These are phyloP conservation scores for Agaricus subrufescens DNA, from an alignment of 768 basidiomycete genomes.

Conservation along the genomic window DNA sequence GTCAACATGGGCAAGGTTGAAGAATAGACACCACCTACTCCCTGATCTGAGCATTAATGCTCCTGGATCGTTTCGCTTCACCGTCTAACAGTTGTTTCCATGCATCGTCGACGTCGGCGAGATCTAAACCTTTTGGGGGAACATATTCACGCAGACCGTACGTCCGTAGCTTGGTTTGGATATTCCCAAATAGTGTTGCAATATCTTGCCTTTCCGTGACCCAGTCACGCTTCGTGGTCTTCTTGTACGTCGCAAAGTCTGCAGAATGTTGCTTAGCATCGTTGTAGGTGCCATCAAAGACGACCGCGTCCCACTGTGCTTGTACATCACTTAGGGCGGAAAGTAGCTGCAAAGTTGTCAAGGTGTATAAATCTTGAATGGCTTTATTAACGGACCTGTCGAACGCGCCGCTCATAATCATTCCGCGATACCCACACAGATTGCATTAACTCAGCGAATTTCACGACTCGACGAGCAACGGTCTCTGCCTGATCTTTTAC, in stretches of 20 bases:
- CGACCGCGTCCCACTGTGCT: slow-evolving; percentile 59
- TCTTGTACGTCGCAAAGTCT: slow-evolving; percentile 76
- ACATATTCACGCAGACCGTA: slow-evolving; percentile 84
- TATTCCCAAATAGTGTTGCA: slow-evolving; percentile 83
- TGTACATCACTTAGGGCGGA: slow-evolving; percentile 63
- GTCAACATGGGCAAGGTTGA: background rate
- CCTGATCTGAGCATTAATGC: slow-evolving; percentile 87
- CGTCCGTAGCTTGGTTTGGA: slow-evolving; percentile 90
- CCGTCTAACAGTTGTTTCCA: slow-evolving; percentile 72
- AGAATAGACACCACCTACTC: slow-evolving; percentile 45
- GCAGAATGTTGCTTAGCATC: slow-evolving; percentile 77
- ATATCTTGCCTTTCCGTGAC: slow-evolving; percentile 88
- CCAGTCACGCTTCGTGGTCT: slow-evolving; percentile 81
- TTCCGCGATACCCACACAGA: slow-evolving; percentile 84
- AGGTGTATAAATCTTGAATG: slow-evolving; percentile 7
- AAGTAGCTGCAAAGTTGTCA: slow-evolving; percentile 45
- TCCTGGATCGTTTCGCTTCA: slow-evolving; percentile 72
- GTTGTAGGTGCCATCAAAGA: slow-evolving; percentile 69
- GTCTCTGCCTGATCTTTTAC: slow-evolving; percentile 87
- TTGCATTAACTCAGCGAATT: slow-evolving; percentile 94
- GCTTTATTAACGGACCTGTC: slow-evolving; percentile 38
- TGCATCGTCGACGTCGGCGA: slow-evolving; percentile 67
- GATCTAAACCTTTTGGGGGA: slow-evolving; percentile 66
- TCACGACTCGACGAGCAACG: slow-evolving; percentile 87
- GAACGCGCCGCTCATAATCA: slow-evolving; percentile 88